A percentile compares a stretch with the other conserved stretches of the same genome.
Conservation (phyloP, 2,329 filamentous ascomycete species). For the Nigrograna mackinnonii region DNA sequence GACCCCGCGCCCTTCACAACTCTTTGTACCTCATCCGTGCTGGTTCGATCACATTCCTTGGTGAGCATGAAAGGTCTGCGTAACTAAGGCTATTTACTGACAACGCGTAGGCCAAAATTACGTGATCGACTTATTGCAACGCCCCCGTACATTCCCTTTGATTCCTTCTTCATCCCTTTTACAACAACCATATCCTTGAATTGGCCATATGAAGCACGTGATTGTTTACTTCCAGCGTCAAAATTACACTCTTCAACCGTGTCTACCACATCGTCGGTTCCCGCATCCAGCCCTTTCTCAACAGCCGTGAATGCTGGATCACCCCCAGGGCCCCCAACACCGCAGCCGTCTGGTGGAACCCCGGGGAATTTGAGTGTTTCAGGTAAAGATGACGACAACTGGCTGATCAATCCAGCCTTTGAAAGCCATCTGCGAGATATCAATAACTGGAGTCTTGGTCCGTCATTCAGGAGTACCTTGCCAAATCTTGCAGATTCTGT, state of each 20-base stretch:
- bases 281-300: constrained; percentile 31
- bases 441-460: constrained; percentile 81
- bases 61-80: constrained; percentile 26
- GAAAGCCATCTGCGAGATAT: constrained; percentile 75
- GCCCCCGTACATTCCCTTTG: constrained; percentile 66
- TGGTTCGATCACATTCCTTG: constrained; percentile 87
- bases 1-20: constrained; percentile 67
- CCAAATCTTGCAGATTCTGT: constrained; percentile 54
- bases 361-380: constrained; percentile 14
- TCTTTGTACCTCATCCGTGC: constrained; percentile 69
- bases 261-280: constrained; percentile 23
- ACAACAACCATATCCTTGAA: constrained; percentile 76
- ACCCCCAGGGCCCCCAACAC: constrained; percentile 25
- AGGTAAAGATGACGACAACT: constrained; percentile 56
- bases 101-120: constrained; percentile 61
- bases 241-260: constrained; percentile 20
- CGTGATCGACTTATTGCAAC: constrained; percentile 66
- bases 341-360: constrained; percentile 20
- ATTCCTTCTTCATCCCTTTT: constrained; percentile 82
- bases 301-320: constrained; percentile 32
- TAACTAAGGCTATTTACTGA: no score
- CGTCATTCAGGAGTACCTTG: constrained; percentile 67
- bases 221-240: constrained; percentile 63
- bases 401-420: constrained; percentile 85
- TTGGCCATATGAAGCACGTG: constrained; percentile 79